Evolutionary conservation across 1,284 basidiomycete genomes (phyloP).

Genomic region (Thecaphora thlaspeos): DNA sequence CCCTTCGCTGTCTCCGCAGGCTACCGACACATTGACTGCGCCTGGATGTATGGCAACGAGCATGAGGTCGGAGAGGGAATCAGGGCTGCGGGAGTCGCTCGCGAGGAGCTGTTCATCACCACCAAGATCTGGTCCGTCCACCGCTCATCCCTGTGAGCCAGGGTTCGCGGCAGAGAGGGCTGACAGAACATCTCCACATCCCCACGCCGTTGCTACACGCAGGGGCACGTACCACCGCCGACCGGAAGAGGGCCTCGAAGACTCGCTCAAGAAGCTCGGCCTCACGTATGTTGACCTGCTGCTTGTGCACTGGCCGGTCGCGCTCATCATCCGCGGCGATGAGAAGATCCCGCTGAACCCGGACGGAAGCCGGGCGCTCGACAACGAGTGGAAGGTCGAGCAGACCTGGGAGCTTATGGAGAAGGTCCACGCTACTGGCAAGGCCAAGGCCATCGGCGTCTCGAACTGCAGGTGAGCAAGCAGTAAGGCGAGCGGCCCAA

Average conservation of each 20-base stretch:
- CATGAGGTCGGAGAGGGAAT: slow-evolving; percentile 80
- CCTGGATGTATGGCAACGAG: slow-evolving; percentile 65
- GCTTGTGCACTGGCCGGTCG: slow-evolving; percentile 56
- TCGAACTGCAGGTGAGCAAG: slow-evolving; percentile 49
- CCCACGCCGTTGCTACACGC: not conserved
- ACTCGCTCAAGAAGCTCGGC: slow-evolving; percentile 71
- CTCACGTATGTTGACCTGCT: slow-evolving; percentile 77
- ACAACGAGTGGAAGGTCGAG: slow-evolving; percentile 68
- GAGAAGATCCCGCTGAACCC: slow-evolving; percentile 66
- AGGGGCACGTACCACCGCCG: slow-evolving; percentile 33
- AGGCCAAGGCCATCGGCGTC: slow-evolving; percentile 76
- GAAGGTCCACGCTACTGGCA: slow-evolving; percentile 67
- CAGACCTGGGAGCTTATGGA: slow-evolving; percentile 85
- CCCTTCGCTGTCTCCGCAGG: slow-evolving; percentile 11
- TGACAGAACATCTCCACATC: not conserved
- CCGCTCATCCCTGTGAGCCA: too few species aligned
- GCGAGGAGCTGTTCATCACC: slow-evolving; percentile 78
- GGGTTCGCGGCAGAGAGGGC: too few species aligned
- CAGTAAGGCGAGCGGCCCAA: too few species aligned
- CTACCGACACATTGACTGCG: slow-evolving; percentile 15
- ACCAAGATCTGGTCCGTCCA: slow-evolving; percentile 75
- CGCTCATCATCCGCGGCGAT: slow-evolving; percentile 70
- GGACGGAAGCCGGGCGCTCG: slow-evolving; percentile 64
- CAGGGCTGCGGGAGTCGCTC: slow-evolving; percentile 68
- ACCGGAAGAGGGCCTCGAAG: slow-evolving; percentile 68